Evolutionary conservation across 2,329 filamentous ascomycete species (phyloP).

Genomic region (Emericellopsis atlantica): DNA sequence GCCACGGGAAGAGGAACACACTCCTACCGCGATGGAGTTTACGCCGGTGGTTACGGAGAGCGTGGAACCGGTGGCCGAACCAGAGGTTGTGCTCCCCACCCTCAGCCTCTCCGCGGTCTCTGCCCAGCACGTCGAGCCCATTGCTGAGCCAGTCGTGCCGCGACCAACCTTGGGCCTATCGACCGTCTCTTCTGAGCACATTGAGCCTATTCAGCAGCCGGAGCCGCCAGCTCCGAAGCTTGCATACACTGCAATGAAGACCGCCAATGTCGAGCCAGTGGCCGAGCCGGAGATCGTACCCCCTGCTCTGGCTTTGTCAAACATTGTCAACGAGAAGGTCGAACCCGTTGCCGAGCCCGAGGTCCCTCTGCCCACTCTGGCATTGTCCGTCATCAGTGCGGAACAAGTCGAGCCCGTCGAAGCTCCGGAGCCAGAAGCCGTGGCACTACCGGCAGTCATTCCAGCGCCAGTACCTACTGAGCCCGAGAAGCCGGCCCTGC

Average conservation of each 20-base stretch:
- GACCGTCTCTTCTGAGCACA: conserved; percentile 20
- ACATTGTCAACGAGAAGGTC: conserved; percentile 14
- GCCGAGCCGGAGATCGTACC: conserved; percentile 8
- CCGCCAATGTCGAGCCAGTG: conserved; percentile 16
- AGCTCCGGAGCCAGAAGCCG: conserved; percentile 9
- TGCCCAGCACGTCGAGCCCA: conserved; percentile 11
- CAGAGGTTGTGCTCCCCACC: conserved; percentile 11
- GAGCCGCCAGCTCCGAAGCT: conserved; percentile 12
- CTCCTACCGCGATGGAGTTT: conserved; percentile 19
- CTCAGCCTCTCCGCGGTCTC: conserved; percentile 17
- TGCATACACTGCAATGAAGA: conserved; percentile 14
- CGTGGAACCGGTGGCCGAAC: conserved; percentile 26
- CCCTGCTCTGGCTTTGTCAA: conserved; percentile 14
- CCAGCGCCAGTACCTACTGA: conserved; percentile 6
- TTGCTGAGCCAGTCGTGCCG: conserved; percentile 15
- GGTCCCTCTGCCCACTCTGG: conserved; percentile 9
- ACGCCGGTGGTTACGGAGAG: conserved; percentile 20
- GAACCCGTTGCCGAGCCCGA: conserved; percentile 11
- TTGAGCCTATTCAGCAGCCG: conserved; percentile 14
- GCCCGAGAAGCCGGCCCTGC: conserved; percentile 4
- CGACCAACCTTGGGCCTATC: conserved; percentile 23
- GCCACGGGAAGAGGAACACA: conserved; percentile 22
- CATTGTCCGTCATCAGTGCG: conserved; percentile 13
- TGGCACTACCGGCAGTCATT: background rate
- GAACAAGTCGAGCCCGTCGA: conserved; percentile 15